These are phyloP conservation scores for Pugionium cornutum DNA, from an alignment of 345 rosid species.

Conservation along the genomic window DNA sequence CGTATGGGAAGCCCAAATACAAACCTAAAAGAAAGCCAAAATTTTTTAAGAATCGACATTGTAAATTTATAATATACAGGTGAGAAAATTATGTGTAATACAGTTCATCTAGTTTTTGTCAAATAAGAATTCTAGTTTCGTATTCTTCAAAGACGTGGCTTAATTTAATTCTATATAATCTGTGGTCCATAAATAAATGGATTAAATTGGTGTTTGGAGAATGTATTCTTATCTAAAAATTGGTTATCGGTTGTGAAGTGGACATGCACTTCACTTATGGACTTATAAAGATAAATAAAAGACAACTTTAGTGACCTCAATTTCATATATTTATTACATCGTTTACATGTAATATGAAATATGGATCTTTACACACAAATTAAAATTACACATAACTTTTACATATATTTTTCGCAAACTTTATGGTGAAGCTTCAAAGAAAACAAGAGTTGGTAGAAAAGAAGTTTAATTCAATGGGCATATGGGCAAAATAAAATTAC, in stretches of 20 bases:
- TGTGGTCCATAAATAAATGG: constrained; percentile 16
- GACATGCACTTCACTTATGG: constrained; percentile 19
- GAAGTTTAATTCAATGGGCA: too few species aligned
- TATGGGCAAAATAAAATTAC: too few species aligned
- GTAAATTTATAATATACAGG: too few species aligned
- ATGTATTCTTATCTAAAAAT: constrained; percentile 21
- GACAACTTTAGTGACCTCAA: neutral
- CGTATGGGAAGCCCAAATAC: too few species aligned
- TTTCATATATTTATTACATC: constrained; percentile 1
- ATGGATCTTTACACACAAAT: neutral
- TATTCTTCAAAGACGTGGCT: constrained; percentile 30
- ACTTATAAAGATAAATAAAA: neutral
- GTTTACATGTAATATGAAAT: neutral
- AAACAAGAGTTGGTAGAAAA: too few species aligned
- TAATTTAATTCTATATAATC: constrained; percentile 12
- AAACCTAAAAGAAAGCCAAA: too few species aligned
- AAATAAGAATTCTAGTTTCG: constrained; percentile 5
- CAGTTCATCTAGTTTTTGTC: neutral
- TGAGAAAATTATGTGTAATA: too few species aligned
- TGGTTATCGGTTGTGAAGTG: constrained; percentile 34
- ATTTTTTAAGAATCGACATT: too few species aligned
- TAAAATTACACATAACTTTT: neutral
- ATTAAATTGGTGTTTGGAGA: constrained; percentile 28
- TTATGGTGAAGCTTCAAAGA: too few species aligned
- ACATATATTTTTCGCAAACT: neutral